Evolutionary conservation across 2,329 filamentous ascomycete genomes (phyloP).

Genomic region (Diaporthe australafricana): DNA sequence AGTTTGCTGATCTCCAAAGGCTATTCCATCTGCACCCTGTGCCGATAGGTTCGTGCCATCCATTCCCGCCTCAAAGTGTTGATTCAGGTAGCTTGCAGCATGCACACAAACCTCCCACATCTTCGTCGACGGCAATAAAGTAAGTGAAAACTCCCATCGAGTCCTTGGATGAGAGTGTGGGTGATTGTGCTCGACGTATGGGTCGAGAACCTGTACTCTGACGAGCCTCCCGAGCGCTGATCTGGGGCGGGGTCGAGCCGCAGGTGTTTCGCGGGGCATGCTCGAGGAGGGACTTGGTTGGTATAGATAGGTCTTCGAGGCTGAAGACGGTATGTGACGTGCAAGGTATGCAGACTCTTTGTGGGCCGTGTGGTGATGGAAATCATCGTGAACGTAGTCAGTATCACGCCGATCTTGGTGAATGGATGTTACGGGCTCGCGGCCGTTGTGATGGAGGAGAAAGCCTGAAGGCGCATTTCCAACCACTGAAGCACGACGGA

Average conservation of each 20-base stretch:
- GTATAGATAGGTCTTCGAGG: background rate
- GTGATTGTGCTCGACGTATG: too few relatives aligned
- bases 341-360: too few relatives aligned
- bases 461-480: too few relatives aligned
- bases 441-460: too few relatives aligned
- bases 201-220: background rate
- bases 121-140: background rate
- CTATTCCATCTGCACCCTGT: background rate
- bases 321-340: background rate
- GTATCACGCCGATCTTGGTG: background rate
- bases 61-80: background rate
- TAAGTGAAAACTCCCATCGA: background rate
- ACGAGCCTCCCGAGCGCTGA: background rate
- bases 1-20: too few relatives aligned
- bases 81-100: background rate
- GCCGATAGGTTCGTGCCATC: background rate
- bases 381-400: background rate
- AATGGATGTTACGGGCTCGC: background rate
- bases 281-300: background rate
- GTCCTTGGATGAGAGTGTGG: background rate
- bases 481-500: background rate
- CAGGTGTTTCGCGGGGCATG: too few relatives aligned
- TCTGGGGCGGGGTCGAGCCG: background rate
- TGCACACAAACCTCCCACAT: background rate
- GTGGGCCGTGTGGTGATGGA: background rate